Evolutionary conservation across 345 rosid species (phyloP), one percentile per base, ranked within the genome.

Genomic region (Psidium friedrichsthalianum): DNA sequence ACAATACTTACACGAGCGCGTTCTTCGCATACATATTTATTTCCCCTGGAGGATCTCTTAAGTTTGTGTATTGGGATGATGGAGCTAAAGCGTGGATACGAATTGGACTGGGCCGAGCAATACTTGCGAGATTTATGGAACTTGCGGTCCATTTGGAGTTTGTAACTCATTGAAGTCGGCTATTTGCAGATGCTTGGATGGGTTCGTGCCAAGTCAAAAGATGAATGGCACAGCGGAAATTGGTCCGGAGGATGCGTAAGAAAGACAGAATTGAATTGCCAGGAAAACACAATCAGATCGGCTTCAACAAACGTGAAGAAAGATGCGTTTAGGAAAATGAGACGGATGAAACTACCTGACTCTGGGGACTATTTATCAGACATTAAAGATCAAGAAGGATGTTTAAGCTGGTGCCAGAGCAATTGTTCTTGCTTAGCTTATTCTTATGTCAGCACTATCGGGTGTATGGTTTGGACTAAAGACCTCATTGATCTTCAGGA

Each of bases 101-200:
- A 2, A 21, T 10, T 57, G 85, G 88, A 83, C 9, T 0, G 84
- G 18, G 27, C 88, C 91, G 2, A 84, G 56, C 51, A 86, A 87
- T 12, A 47, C 51, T 11, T 90, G 92, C 53, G 91, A 89, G 21
- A 57, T 64, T 47, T 89, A 87, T 49, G 64, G 85, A 9, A 53
- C 58, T 15, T 92, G 92, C 32, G 94, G 91, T 14, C 53, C 47
- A 7, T 83, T 85, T 51, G 88, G 90, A 10, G 83, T 85, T 5
- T 89, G 91, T 59, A 90, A 86, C 21, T 59, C 85, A 3, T 53
- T 42, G 7, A 83, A 51, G 6, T 42, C 6, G 16, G 54, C 83
- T 27, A 59, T 49, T 44, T 89, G 93, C 56, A 58, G 5, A 5
- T 90, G 92, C 42, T 54, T 89, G 16, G 83, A 74, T 0, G 92